Conservation (phyloP, 139 green algal genomes). For the Chlorella sorokiniana region DNA sequence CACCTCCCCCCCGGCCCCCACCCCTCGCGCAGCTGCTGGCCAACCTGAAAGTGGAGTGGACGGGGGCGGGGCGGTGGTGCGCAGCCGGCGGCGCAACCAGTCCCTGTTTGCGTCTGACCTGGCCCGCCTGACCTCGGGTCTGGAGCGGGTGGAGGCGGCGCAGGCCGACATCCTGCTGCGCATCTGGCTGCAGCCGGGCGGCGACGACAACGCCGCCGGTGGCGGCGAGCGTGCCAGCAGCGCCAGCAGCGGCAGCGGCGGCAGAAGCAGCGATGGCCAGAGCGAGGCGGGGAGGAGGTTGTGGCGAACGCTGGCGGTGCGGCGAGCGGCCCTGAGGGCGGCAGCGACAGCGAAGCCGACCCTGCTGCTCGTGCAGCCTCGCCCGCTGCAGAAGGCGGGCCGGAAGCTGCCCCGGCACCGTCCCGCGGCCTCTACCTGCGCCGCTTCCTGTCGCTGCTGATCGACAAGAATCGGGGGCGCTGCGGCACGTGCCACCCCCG, state of each 20-base stretch:
- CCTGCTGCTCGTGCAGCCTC: neutral
- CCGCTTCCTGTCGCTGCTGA: conserved; percentile 64
- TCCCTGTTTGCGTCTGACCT: neutral
- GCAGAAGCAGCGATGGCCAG: neutral
- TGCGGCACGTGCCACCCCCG: conserved; percentile 74
- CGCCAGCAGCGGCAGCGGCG: conserved; percentile 3
- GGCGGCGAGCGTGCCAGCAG: neutral
- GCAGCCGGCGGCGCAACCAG: neutral
- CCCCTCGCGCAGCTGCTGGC: neutral
- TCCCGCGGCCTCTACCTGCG: conserved; percentile 33
- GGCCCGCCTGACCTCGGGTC: neutral
- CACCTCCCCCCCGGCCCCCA: neutral
- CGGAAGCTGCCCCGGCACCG: neutral
- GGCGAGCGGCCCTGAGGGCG: neutral
- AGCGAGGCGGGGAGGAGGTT: too few relatives aligned
- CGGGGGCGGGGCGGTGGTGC: neutral
- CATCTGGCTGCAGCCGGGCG: conserved; percentile 65
- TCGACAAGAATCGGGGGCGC: conserved; percentile 74
- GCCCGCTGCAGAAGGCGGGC: neutral
- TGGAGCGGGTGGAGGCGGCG: conserved; percentile 24
- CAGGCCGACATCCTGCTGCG: conserved; percentile 54
- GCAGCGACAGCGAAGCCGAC: too few relatives aligned
- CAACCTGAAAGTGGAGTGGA: conserved; percentile 16
- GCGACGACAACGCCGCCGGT: neutral
- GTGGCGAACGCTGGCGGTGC: neutral